A percentile compares a stretch with the other conserved stretches of the same genome.
These are phyloP conservation scores for Ceriops zippeliana DNA, from an alignment of 345 rosid species.

Conservation along the genomic window DNA sequence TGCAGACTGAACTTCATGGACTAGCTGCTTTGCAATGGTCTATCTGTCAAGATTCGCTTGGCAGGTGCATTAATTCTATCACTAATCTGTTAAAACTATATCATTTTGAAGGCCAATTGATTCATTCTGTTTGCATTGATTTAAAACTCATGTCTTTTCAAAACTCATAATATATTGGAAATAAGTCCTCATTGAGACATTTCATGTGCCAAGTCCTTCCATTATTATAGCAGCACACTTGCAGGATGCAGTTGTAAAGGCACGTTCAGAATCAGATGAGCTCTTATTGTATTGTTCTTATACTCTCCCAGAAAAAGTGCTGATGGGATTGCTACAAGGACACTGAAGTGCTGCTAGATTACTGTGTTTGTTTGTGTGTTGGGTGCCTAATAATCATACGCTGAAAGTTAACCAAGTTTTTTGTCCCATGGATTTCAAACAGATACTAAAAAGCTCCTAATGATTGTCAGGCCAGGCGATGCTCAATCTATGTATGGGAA, in stretches of 20 bases:
- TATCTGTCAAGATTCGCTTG: constrained; percentile 86
- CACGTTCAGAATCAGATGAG: too few relatives aligned
- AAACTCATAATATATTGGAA: background rate
- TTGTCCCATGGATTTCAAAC: background rate
- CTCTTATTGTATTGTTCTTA: too few relatives aligned
- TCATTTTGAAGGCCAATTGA: background rate
- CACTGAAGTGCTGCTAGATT: background rate
- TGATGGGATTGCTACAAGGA: too few relatives aligned
- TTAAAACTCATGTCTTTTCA: background rate
- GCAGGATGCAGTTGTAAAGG: too few relatives aligned
- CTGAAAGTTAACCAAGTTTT: background rate
- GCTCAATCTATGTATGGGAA: constrained; percentile 80
- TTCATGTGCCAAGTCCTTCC: too few relatives aligned
- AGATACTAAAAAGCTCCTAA: constrained; percentile 4
- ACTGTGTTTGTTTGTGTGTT: background rate
- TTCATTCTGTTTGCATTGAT: constrained; percentile 1
- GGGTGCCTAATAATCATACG: background rate
- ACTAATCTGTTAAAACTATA: background rate
- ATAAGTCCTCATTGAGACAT: too few relatives aligned
- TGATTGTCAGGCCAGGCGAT: constrained; percentile 50
- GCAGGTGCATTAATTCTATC: constrained; percentile 35
- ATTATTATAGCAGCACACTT: too few relatives aligned
- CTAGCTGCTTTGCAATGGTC: constrained; percentile 95
- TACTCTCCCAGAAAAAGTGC: too few relatives aligned
- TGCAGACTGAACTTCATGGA: constrained; percentile 90